Percentiles rank a stretch among this genome's conserved stretches.
These are phyloP conservation scores for Uncinocarpus reesii DNA, from an alignment of 2,329 filamentous ascomycete species.

Conservation along the genomic window DNA sequence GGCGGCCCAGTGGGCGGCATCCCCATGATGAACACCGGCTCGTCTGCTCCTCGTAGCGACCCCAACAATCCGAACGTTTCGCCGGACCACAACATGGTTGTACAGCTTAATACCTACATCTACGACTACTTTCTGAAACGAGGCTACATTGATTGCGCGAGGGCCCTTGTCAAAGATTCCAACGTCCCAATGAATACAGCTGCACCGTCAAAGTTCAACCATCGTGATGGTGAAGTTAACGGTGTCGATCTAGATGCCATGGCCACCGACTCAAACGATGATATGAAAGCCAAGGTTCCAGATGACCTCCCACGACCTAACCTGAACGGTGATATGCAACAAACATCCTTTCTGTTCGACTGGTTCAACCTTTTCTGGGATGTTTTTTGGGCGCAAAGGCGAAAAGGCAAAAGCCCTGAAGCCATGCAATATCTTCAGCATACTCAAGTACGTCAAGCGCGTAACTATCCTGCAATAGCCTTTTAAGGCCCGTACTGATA, in stretches of 20 bases:
- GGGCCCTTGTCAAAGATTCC: constrained; percentile 58
- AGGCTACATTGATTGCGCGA: constrained; percentile 72
- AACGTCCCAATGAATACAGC: constrained; percentile 47
- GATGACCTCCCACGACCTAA: constrained; percentile 60
- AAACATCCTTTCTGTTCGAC: constrained; percentile 78
- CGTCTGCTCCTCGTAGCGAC: constrained; percentile 36
- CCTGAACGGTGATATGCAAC: constrained; percentile 53
- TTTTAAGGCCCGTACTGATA: constrained; percentile 16
- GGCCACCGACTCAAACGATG: constrained; percentile 75
- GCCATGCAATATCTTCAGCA: constrained; percentile 70
- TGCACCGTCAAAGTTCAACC: constrained; percentile 52
- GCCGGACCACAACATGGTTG: constrained; percentile 30
- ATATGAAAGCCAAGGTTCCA: constrained; percentile 61
- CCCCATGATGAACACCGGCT: constrained; percentile 46
- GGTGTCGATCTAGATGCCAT: constrained; percentile 64
- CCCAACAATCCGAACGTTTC: constrained; percentile 25
- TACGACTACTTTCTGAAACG: constrained; percentile 73
- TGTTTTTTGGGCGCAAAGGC: constrained; percentile 74
- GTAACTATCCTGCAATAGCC: background rate
- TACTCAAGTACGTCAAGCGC: constrained; percentile 53
- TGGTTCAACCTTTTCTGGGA: constrained; percentile 99
- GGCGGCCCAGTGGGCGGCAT: constrained; percentile 49
- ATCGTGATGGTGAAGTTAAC: constrained; percentile 60
- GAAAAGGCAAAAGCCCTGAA: constrained; percentile 51
- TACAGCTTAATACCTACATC: constrained; percentile 53